phyloP scores from a whole-genome alignment of 345 rosid genomes.

The Populus nigra region DNA sequence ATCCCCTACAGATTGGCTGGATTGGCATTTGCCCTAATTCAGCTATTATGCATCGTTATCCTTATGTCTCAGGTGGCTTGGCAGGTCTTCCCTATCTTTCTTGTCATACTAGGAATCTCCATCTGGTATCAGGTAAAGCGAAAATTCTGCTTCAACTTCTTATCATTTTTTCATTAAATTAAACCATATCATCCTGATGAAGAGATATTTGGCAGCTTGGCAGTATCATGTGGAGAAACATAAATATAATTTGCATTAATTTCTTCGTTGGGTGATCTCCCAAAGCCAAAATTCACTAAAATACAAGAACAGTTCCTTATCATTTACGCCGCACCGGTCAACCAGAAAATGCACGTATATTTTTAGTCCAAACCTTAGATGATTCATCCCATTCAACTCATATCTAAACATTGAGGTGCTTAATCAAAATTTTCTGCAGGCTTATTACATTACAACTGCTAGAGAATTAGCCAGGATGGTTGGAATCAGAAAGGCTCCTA shows the following conservation, averaged over 20 bases:
- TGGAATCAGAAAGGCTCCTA: slow-evolving; percentile 72
- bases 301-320: not conserved
- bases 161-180: not conserved
- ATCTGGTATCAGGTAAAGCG: slow-evolving; percentile 62
- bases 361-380: not conserved
- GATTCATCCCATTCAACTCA: not conserved
- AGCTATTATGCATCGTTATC: slow-evolving; percentile 56
- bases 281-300: not conserved
- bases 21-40: slow-evolving; percentile 69
- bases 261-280: not conserved
- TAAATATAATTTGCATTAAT: not conserved
- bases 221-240: not conserved
- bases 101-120: slow-evolving; percentile 50
- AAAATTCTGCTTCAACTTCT: not conserved
- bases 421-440: slow-evolving; percentile 33
- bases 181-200: not conserved
- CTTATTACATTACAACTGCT: slow-evolving; percentile 74
- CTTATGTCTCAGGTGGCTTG: slow-evolving; percentile 67
- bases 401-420: not conserved
- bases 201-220: not conserved
- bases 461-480: slow-evolving; percentile 88
- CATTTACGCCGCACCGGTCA: not conserved
- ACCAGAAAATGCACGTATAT: not conserved
- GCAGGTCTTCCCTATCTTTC: slow-evolving; percentile 60
- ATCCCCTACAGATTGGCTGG: slow-evolving; percentile 78